These are phyloP conservation scores for Aureobasidium sp. DNA, from an alignment of 2,329 filamentous ascomycete genomes.

Conservation along the genomic window DNA sequence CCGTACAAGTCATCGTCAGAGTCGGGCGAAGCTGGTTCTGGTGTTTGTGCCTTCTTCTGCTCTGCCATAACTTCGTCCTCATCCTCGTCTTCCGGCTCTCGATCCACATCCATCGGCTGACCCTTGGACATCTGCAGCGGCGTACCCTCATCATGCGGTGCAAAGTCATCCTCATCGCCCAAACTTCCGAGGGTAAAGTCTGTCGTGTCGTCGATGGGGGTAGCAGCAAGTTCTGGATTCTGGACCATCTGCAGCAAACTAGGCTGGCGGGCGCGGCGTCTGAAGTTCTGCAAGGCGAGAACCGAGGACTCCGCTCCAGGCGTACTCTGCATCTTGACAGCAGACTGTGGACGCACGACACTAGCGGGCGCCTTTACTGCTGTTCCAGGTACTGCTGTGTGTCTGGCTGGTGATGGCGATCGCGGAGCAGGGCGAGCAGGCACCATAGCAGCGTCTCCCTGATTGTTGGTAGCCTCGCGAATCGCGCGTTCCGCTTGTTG, in stretches of 20 bases:
- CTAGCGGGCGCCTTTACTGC: constrained; percentile 26
- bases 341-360: constrained; percentile 42
- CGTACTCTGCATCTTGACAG: constrained; percentile 47
- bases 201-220: constrained; percentile 29
- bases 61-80: background rate
- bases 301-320: constrained; percentile 51
- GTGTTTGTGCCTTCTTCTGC: constrained; percentile 22
- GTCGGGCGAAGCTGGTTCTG: background rate
- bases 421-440: constrained; percentile 23
- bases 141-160: constrained; percentile 73
- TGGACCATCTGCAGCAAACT: constrained; percentile 57
- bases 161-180: constrained; percentile 50
- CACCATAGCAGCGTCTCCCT: constrained; percentile 22
- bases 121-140: constrained; percentile 46
- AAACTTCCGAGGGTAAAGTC: constrained; percentile 23
- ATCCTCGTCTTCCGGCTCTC: background rate
- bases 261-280: constrained; percentile 51
- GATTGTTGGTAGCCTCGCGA: constrained; percentile 1
- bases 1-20: constrained; percentile 20
- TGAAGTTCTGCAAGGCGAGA: constrained; percentile 57
- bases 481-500: background rate
- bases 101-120: background rate
- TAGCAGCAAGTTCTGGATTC: constrained; percentile 29
- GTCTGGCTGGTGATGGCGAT: constrained; percentile 35
- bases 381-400: constrained; percentile 31